Base-by-base conservation (phyloP, 2,329 filamentous ascomycete species). In the Alternaria atra region DNA sequence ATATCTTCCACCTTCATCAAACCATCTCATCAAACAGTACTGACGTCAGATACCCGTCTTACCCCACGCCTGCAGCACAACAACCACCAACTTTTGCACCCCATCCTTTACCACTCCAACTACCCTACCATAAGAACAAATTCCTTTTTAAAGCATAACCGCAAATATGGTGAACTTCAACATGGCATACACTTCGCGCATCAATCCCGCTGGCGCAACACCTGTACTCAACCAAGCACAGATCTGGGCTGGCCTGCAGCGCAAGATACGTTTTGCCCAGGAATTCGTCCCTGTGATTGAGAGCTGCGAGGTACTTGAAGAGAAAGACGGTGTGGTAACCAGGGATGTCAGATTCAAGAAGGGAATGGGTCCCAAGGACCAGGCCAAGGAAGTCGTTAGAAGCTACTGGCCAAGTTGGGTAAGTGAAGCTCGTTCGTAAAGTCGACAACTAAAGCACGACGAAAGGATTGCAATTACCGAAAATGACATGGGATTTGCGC, bases 261-360 rank as follows among this genome's bases (percentile, higher is more conserved):
- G 78, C 61, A 84, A 84, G 69, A 80, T 83, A 63, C 79, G 80
- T 5, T 73, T 76, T 58, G 80, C 81, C 6, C 74, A 83, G 42
- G 80, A 82, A 55, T 84, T 84, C 62, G 80, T 84, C 0, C 76
- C 80, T 0, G 74, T 80, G 3, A 84, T 84, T 58, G 66, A 67
- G 10, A 67, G 60, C n/a, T 82, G 79, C 63, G 71, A 77, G 27
- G 80, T 84, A 0, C 44, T 83, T 0, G 65, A 73, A 15, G 82
- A 83, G 34, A 73, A 76, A 8, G 77, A 76, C 44, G 58, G 42
- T 4, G 68, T 72, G 2, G 72, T 80, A 9, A 72, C 69, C 48
- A 64, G 82, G 6, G 68, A 75, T 5, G 80, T 81, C 0, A 69
- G 72, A 52, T 84, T 84, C 68, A 78, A 79, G 59, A 67, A 72